Conservation (phyloP, 441 rosid genomes). For the Erodium trifolium region DNA sequence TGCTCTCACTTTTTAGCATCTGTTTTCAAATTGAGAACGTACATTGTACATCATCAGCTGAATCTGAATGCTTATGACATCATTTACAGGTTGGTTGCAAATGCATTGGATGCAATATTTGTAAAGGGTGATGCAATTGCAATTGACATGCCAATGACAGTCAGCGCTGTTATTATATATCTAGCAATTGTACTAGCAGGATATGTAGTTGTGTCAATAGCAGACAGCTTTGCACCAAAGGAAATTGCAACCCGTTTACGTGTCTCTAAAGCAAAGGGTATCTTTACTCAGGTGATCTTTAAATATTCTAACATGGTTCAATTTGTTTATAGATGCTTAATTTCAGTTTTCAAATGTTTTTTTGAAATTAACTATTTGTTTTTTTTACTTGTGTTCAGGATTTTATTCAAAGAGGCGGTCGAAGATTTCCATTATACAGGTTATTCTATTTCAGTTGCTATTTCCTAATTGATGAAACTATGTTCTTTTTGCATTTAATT, state of each 20-base stretch:
- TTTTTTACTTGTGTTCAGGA: conserved; percentile 38
- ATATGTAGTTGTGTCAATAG: conserved; percentile 70
- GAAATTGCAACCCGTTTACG: conserved; percentile 73
- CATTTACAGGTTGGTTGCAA: conserved; percentile 62
- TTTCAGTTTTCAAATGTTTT: background rate
- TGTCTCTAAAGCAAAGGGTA: conserved; percentile 64
- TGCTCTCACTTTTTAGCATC: conserved; percentile 9
- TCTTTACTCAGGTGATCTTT: conserved; percentile 68
- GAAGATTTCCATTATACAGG: conserved; percentile 77
- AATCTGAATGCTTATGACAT: background rate
- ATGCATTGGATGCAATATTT: conserved; percentile 50
- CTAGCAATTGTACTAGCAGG: conserved; percentile 71
- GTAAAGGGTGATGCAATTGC: conserved; percentile 76
- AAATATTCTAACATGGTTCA: background rate
- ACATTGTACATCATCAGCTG: background rate
- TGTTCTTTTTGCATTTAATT: background rate
- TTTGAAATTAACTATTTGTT: conserved; percentile 10
- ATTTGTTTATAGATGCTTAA: background rate
- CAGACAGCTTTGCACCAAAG: conserved; percentile 82
- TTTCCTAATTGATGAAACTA: background rate
- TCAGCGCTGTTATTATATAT: conserved; percentile 63
- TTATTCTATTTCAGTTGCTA: conserved; percentile 14
- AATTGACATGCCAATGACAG: conserved; percentile 90
- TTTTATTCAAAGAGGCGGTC: conserved; percentile 69
- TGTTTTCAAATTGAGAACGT: background rate